Base-by-base conservation (phyloP, 164 flowering plant species). In the Platanus orientalis region DNA sequence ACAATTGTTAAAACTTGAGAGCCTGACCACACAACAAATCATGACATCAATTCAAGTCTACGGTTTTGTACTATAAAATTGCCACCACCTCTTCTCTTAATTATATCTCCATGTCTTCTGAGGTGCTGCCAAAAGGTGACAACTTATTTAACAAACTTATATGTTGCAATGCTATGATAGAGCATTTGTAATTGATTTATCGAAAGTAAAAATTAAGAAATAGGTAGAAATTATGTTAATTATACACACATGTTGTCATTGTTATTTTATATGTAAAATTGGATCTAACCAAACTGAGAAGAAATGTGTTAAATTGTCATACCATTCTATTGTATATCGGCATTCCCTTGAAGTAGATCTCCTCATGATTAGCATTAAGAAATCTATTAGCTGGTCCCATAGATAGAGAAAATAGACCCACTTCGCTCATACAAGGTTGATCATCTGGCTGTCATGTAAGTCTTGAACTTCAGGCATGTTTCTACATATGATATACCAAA, bases 341-440 rank as follows among this genome's bases (percentile, higher is more conserved):
- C 97, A 94, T 94, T 69, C 97, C 96, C 68, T 84, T 77, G 78
- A 86, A 89, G 83, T 94, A 94, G 67, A 94, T 83, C 73, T 82
- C 76, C 2, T 89, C 90, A 62, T 89, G 94, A 80, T 90, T 85
- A 69, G 97, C 97, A 75, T 94, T 94, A 0, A 94, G 82, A 79
- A 90, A 68, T 69, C 87, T 75, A 63, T 89, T 83, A 32, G 87
- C 75, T 20, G 97, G 84, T 71, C 97, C 96, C 81, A 90, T 69
- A 71, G 75, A 73, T 2, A 72, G 12, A 57, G 98, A 92, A 67
- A 84, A 86, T 28, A 93, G 60, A 49, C 86, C 97, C 68, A 85
- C 84, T 78, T 93, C 97, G 45, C 98, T 97, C 54, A 68, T 76
- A 71, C 98, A 90, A 39, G 94, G 75, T 69, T 81, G 69, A 78